Evolutionary conservation across 495 filamentous ascomycete genomes (phyloP), one percentile per base, ranked within the genome.

Genomic region (Hamigera avellanea): DNA sequence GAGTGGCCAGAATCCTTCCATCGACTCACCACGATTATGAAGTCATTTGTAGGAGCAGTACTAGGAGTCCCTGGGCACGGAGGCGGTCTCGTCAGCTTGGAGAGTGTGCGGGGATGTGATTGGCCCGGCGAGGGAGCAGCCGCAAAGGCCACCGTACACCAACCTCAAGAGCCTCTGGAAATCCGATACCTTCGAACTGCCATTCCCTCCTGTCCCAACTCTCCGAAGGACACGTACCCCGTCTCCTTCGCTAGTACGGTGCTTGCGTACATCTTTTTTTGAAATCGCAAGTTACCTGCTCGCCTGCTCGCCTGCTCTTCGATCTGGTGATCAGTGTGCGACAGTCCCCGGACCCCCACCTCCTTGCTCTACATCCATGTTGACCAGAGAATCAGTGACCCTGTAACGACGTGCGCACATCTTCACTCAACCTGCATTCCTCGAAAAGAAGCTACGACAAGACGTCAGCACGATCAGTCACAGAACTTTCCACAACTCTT

Each of bases 111-210:
- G 21, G 9, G 9, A 9, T 9, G 21, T 32, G 39, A 18, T 13
- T 21, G n/a, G 29, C 37, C 14, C 10, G 19, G 15, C 8, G 7
- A 14, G 30, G 19, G 15, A 13, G 14, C 32, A 35, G 39, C 31
- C 25, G 32, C 31, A 41, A 23, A 35, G 39, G 32, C 39, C 31
- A 41, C 39, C 32, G 32, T 41, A 31, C 37, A 40, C 21, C 18
- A 18, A 23, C 37, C 33, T n/a, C n/a, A n/a, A n/a, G n/a, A n/a
- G n/a, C n/a, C n/a, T n/a, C n/a, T n/a, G n/a, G n/a, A n/a, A n/a
- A n/a, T n/a, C n/a, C n/a, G 21, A 23, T 23, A 23, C 14, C 28
- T 12, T n/a, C n/a, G 12, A n/a, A 13, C 28, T 16, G 37, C 37
- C 28, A 15, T 21, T 40, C 18, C 30, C 15, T 31, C 16, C 36